Percentiles rank a stretch among this genome's conserved stretches.
phyloP scores from a whole-genome alignment of 2,329 filamentous ascomycete species.

The Penicillium capsulatum region DNA sequence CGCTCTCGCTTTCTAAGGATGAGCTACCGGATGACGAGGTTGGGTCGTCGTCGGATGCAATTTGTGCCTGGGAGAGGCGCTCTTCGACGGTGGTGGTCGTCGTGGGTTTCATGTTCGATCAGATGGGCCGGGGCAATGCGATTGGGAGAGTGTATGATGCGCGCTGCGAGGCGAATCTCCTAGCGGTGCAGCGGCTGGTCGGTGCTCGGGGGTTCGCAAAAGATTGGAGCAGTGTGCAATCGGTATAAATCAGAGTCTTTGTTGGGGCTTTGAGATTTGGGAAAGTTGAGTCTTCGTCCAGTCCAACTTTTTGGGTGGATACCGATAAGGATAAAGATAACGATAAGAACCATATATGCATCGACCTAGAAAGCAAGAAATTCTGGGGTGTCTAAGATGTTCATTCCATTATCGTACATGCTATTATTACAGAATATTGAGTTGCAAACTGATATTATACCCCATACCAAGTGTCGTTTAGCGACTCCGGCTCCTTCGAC shows the following conservation, averaged over 20 bases:
- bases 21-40: conserved; percentile 24
- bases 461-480: conserved; percentile 6
- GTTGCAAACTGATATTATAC: background rate
- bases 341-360: no score
- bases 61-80: conserved; percentile 3
- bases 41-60: conserved; percentile 14
- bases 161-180: no score
- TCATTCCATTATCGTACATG: conserved; percentile 12
- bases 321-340: conserved; percentile 23
- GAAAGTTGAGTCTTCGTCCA: conserved; percentile 12
- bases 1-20: conserved; percentile 23
- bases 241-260: no score
- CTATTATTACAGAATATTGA: conserved; percentile 9
- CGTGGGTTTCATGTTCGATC: conserved; percentile 9
- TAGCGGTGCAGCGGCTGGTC: no score
- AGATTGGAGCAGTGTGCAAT: no score
- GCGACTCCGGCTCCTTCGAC: conserved; percentile 21
- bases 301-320: conserved; percentile 24
- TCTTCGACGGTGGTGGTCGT: conserved; percentile 1
- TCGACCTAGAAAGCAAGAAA: background rate
- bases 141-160: no score
- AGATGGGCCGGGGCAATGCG: no score
- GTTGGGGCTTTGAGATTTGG: background rate
- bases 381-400: background rate
- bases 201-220: no score